A percentile compares a stretch with the other conserved stretches of the same genome.
phyloP scores from a whole-genome alignment of 2,329 filamentous ascomycete genomes.

The Aschersonia sp. region DNA sequence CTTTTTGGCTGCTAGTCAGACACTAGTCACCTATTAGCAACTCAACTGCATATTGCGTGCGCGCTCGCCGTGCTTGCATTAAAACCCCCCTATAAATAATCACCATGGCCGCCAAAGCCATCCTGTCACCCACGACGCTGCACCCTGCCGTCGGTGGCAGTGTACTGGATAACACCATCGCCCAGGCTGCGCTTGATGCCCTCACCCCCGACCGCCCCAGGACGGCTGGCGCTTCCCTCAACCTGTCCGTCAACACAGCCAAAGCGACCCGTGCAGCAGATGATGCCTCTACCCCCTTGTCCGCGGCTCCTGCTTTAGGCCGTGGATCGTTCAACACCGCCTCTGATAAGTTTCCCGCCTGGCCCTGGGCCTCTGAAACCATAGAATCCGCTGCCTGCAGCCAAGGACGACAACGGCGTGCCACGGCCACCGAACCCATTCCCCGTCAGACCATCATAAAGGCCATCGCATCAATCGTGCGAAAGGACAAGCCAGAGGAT shows the following conservation, averaged over 20 bases:
- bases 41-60: not conserved
- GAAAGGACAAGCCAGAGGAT: conserved; percentile 45
- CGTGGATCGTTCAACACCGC: not conserved
- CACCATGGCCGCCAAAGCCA: conserved; percentile 17
- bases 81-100: not conserved
- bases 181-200: conserved; percentile 3
- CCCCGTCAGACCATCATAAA: conserved; percentile 75
- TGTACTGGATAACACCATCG: conserved; percentile 8
- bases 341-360: conserved; percentile 1
- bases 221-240: conserved; percentile 6
- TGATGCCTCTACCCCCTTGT: not conserved
- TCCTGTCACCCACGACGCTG: conserved; percentile 32
- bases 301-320: not conserved
- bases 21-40: not conserved
- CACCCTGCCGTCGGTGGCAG: conserved; percentile 31
- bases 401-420: conserved; percentile 28
- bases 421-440: conserved; percentile 45
- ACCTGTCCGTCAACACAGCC: conserved; percentile 8
- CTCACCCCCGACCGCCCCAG: conserved; percentile 7
- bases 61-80: not conserved
- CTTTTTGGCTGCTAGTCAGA: not conserved
- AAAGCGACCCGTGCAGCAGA: not conserved
- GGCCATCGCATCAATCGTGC: conserved; percentile 54
- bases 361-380: conserved; percentile 1
- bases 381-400: conserved; percentile 1